Base-by-base conservation (phyloP, 441 rosid genomes). In the Eruca vesicaria region DNA sequence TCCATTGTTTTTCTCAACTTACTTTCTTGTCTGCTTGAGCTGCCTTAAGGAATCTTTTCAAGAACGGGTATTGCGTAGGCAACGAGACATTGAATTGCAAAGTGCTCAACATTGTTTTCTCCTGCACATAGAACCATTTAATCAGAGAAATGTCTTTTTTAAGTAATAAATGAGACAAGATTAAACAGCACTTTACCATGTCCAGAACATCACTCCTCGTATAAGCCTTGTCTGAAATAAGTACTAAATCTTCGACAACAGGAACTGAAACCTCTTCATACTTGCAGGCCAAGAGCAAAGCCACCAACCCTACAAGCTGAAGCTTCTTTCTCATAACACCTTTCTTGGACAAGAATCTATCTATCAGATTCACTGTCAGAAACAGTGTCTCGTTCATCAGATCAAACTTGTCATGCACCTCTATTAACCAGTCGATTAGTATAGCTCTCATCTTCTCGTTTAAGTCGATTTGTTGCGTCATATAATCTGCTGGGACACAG, bases 381-480 rank as follows among this genome's bases (percentile, higher is more conserved):
- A 88, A 96, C 67, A 96, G 75, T n/a, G 99, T 96, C 87, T 93
- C 99, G 0, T 83, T 86, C 96, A 86, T 84, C 78, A 93, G 84
- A 52, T 89, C 94, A 75, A 96, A 96, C 86, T 96, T 96, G 87
- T 96, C 91, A 41, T 93, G 99, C 23, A 96, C 99, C 97, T 96
- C 98, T 20, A 94, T 89, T 53, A 96, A 79, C 98, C 99, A 96
- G 71, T 96, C 99, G 6, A 94, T 90, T 5, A 96, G 89, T 71
- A 96, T 90, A 6, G 92, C 96, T 79, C 99, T 90, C 99, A 94
- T 94, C 82, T 83, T 89, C 71, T 91, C 97, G 61, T 90, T 94
- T 52, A 94, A 83, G 73, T 96, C 98, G 0, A 56, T 57, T 78
- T 94, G 98, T 28, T 84, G 89, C 18, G 63, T 81, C 96, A 96